Evolutionary conservation across 2,329 filamentous ascomycete species (phyloP).

Genomic region (Trichoderma sp.): DNA sequence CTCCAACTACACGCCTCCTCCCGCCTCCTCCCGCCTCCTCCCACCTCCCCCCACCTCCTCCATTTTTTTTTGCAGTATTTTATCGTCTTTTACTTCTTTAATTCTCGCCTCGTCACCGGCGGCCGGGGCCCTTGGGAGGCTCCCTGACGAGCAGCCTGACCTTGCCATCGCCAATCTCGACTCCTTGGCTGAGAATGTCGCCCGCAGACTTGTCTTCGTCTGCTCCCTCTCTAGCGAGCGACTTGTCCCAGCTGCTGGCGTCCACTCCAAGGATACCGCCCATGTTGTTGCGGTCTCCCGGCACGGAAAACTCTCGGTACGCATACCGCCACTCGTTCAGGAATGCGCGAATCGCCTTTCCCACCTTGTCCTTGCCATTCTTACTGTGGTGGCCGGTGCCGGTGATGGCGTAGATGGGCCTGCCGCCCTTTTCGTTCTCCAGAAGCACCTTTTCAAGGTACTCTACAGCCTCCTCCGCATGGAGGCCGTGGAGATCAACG

Average conservation of each 20-base stretch:
- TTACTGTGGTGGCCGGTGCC: constrained; percentile 97
- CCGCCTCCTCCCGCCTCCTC: not conserved
- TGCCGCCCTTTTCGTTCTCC: constrained; percentile 72
- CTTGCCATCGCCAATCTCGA: constrained; percentile 68
- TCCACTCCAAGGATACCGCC: constrained; percentile 76
- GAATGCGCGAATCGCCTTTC: constrained; percentile 87
- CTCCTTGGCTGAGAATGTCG: constrained; percentile 65
- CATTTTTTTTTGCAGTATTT: constrained; percentile 25
- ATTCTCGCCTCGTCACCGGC: constrained; percentile 43
- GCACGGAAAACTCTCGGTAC: constrained; percentile 94
- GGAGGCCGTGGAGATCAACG: constrained; percentile 96
- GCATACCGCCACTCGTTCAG: constrained; percentile 95
- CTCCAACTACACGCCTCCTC: not conserved
- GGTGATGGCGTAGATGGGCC: constrained; percentile 91
- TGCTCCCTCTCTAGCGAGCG: constrained; percentile 52
- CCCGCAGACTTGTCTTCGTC: constrained; percentile 50
- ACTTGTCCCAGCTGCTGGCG: constrained; percentile 67
- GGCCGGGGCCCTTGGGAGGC: constrained; percentile 58
- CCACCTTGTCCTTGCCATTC: constrained; percentile 98
- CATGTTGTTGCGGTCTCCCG: constrained; percentile 81
- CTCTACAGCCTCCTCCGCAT: constrained; percentile 93
- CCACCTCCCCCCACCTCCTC: not conserved
- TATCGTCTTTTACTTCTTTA: constrained; percentile 39
- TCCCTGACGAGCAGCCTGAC: constrained; percentile 66
- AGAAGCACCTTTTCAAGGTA: constrained; percentile 87